Base-by-base conservation (phyloP, 2,329 filamentous ascomycete genomes). In the Cadophora malorum region DNA sequence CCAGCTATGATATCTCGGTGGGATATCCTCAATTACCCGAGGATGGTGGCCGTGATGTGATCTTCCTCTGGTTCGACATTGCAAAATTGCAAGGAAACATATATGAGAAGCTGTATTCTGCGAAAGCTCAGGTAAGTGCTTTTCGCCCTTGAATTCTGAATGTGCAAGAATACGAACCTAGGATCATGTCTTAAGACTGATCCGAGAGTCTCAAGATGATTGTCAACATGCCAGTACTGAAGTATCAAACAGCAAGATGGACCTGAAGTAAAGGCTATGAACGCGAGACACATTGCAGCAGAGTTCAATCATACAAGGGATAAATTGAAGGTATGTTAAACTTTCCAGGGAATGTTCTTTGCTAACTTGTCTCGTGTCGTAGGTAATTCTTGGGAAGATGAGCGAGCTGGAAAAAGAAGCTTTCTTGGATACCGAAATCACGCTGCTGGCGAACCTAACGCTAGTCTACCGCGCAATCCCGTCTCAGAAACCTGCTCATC, bases 21-120 rank as follows among this genome's bases (percentile, higher is more conserved):
- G 41, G 49, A 8, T 69, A 69, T 56, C 64, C 67, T 16, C 14
- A 14, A 28, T 31, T 64, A 9, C 53, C 52, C 0, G 16, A 31
- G 2, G 31, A 23, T 3, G 3, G 7, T 16, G 45, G 25, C 19
- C n/a, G 45, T 21, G 66, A 47, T 47, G 63, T 47, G 16, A 16
- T 45, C 31, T 38, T 50, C 6, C 21, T 67, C 14, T 65, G 58
- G 63, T 66, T 68, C 33, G 63, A 68, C 2, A 33, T 66, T n/a
- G 56, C 56, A 21, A 63, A 31, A 16, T 14, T 63, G 16, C 67
- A 68, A 23, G 63, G 59, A 21, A 58, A 25, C 12, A 63, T 68
- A 28, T 68, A 68, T n/a, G 63, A 68, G 38, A 65, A 66, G 28
- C 41, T 68, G 21, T 68, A 68, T 31, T 68, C 67, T 52, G 63